These are phyloP conservation scores for Camelina laxa DNA, from an alignment of 345 rosid species.

Conservation along the genomic window DNA sequence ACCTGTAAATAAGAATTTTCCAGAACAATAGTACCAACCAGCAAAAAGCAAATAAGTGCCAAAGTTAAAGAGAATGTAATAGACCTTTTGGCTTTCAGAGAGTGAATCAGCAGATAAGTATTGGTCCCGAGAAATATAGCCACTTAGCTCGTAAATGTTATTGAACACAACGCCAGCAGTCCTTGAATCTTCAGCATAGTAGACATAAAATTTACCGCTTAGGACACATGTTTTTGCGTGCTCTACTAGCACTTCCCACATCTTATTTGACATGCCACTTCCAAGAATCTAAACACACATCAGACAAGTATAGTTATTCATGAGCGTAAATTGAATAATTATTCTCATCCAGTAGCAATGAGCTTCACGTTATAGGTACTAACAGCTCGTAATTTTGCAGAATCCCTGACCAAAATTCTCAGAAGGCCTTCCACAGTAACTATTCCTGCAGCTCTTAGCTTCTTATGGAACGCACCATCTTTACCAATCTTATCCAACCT, in stretches of 20 bases:
- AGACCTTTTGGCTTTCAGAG: slow-evolving; percentile 79
- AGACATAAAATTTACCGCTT: slow-evolving; percentile 71
- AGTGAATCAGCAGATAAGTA: slow-evolving; percentile 72
- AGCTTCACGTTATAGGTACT: slow-evolving; percentile 39
- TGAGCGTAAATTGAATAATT: background rate
- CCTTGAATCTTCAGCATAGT: slow-evolving; percentile 72
- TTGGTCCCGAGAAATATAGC: slow-evolving; percentile 76
- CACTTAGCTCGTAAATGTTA: slow-evolving; percentile 71
- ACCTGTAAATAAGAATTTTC: too few relatives aligned
- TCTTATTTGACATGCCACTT: slow-evolving; percentile 92
- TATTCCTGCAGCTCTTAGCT: slow-evolving; percentile 56
- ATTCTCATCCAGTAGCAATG: slow-evolving; percentile 22
- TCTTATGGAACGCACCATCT: slow-evolving; percentile 96
- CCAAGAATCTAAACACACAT: slow-evolving; percentile 70
- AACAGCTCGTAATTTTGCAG: slow-evolving; percentile 65
- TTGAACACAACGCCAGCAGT: slow-evolving; percentile 73
- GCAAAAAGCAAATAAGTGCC: background rate
- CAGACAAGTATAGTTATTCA: slow-evolving; percentile 12
- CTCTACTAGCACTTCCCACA: slow-evolving; percentile 91
- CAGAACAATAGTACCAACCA: background rate
- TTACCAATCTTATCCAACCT: slow-evolving; percentile 94
- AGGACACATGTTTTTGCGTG: slow-evolving; percentile 91
- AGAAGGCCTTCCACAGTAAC: slow-evolving; percentile 70
- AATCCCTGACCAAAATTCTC: slow-evolving; percentile 66
- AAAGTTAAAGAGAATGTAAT: background rate